Evolutionary conservation across 2,329 filamentous ascomycete species (phyloP), one percentile per base, ranked within the genome.

Genomic region (Curvularia verruculosa): DNA sequence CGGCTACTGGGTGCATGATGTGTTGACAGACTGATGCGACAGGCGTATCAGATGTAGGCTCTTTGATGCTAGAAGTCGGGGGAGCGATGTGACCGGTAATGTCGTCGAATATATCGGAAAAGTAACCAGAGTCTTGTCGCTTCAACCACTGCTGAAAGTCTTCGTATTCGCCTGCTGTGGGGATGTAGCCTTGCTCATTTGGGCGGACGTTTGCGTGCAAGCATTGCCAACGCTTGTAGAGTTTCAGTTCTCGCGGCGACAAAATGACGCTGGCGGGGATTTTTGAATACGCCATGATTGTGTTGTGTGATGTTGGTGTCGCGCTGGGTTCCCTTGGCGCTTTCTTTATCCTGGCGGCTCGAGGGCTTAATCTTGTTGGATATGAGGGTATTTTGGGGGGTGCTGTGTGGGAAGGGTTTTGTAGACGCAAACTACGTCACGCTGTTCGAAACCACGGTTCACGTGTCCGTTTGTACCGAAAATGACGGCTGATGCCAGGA

Each of bases 111-210:
- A 64, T 56, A 41, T 73, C 70, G 15, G 70, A 72, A 39, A 71
- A 69, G 50, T 72, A 72, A 5, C 70, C 69, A 0, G 70, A 73
- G 49, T 72, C 70, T 37, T 69, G 68, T 29, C 66, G 66, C 40
- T 60, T 64, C 12, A 68, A 59, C 71, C 71, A 73, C 19, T 65
- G 58, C 46, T 72, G 68, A 47, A 72, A 73, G 6, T 69, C 67
- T 36, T 69, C 65, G 31, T 72, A 70, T 43, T 73, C 63, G 31
- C 54, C 52, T 9, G 71, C 71, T 3, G 61, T 67, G 12, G 71
- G 70, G 12, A 73, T 58, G 21, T 47, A 58, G 29, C 63, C 68
- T 31, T 64, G 63, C 23, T 68, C 59, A 8, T 53, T 54, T 6
- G 65, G 56, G 23, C 54, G 59, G 10, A 66, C 36, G n/a, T 59